Evolutionary conservation across 176 grass and related monocot species (phyloP).

Genomic region (Leersia perrieri): DNA sequence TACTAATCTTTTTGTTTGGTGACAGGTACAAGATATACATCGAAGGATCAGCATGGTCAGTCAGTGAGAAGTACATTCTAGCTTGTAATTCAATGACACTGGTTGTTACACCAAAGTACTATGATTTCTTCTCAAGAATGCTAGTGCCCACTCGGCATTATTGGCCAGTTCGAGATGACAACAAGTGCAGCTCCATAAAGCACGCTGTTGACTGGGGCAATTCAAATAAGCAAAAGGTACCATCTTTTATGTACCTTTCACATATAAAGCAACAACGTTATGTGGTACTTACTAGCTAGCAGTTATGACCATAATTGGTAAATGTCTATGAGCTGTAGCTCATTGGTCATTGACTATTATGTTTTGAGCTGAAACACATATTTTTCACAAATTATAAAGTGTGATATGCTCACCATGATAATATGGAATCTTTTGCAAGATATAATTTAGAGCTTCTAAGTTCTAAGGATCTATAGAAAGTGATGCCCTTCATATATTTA

Average conservation of each 20-base stretch:
- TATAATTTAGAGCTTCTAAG: not conserved
- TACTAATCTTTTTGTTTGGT: conserved; percentile 2
- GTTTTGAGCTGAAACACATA: conserved; percentile 10
- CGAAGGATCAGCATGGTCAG: conserved; percentile 88
- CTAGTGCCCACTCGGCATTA: conserved; percentile 80
- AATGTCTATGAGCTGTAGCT: conserved; percentile 23
- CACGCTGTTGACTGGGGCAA: conserved; percentile 92
- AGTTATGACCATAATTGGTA: not conserved
- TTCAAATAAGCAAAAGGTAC: conserved; percentile 80
- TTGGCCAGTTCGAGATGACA: conserved; percentile 71
- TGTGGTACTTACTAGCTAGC: not conserved
- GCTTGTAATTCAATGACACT: conserved; percentile 87
- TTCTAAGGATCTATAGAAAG: not conserved
- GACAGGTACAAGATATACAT: conserved; percentile 93
- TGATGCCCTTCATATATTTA: not conserved
- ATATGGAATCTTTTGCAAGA: not conserved
- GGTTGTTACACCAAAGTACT: conserved; percentile 71
- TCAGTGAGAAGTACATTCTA: conserved; percentile 97
- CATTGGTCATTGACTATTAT: conserved; percentile 1
- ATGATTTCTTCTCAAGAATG: conserved; percentile 84
- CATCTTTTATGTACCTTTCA: not conserved
- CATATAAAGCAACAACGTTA: not conserved
- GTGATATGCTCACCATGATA: not conserved
- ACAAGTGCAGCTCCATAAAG: conserved; percentile 81
- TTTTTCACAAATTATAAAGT: not conserved